Base-by-base conservation (phyloP, 2,329 filamentous ascomycete species). In the Alternaria longipes region DNA sequence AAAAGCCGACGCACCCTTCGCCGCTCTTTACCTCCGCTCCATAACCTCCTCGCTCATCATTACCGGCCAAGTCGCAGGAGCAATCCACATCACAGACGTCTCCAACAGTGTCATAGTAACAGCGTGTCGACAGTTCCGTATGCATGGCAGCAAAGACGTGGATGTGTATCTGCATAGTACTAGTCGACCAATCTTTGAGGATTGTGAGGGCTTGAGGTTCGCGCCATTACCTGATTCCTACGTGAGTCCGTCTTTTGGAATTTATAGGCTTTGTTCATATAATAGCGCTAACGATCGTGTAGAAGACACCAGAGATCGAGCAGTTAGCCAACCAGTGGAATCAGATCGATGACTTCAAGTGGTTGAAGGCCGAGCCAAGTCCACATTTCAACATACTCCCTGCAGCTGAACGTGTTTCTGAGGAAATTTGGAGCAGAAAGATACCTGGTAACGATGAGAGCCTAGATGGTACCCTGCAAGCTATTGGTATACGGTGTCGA, bases 281-380 rank as follows among this genome's bases (percentile, higher is more conserved):
- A 11, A 3, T 3, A 12, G 38, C 8, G 45, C 44, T 58, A 30
- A 58, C 14, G 9, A 7, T 42, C 5, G n/a, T 2, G 30, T 64
- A 80, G 56, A 62, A 56, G 5, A 74, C 75, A 30, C 49, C 52
- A 1, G 67, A 71, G 2, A 65, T 69, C 7, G 20, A 60, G 20
- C 34, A 55, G 11, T 56, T 58, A 7, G 69, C 75, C 55, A 94
- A 97, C 75, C 87, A 91, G 71, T 99, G 93, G 92, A 86, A 94
- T 69, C 89, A 95, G 72, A 91, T 98, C 16, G 92, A 98, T 77
- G 95, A 99, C 78, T 99, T 99, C 84, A 97, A 97, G 80, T 98
- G 95, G 95, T 86, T 97, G 65, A 96, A 94, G 78, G 84, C 87
- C 16, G 92, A 91, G 59, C 87, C 88, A 30, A 97, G 92, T 74